Conservation (phyloP, 1,284 basidiomycete genomes). For the Rhodotorula sp. region DNA sequence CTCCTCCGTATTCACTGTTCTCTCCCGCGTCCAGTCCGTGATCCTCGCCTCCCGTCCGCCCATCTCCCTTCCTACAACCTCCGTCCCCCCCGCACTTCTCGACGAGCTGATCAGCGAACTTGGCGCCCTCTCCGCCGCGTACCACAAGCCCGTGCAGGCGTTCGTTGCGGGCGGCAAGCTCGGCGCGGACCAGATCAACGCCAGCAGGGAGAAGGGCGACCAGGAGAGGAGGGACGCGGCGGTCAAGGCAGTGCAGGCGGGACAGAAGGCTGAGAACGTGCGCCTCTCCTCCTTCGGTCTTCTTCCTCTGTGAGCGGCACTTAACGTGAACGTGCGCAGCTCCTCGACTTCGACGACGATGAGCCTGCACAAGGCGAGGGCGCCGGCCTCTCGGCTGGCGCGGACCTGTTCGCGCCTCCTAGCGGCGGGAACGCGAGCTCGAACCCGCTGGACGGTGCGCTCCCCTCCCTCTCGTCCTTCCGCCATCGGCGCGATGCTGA, state of each 20-base stretch:
- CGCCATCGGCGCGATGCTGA: slow-evolving; percentile 47
- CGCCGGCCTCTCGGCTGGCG: slow-evolving; percentile 56
- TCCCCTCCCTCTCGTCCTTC: accelerated
- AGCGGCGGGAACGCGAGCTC: slow-evolving; percentile 46
- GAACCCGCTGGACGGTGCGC: slow-evolving; percentile 72
- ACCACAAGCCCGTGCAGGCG: slow-evolving; percentile 61
- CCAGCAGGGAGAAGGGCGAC: slow-evolving; percentile 12
- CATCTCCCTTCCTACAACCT: slow-evolving; percentile 87
- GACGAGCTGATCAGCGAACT: slow-evolving; percentile 91
- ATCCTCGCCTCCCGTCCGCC: slow-evolving; percentile 89
- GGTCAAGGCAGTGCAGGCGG: slow-evolving; percentile 80
- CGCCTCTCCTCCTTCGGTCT: background rate
- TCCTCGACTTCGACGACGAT: slow-evolving; percentile 87
- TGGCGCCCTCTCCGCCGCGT: slow-evolving; percentile 36
- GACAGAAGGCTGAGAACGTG: slow-evolving; percentile 84
- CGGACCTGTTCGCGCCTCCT: slow-evolving; percentile 36
- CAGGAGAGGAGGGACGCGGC: slow-evolving; percentile 64
- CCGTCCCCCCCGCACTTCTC: slow-evolving; percentile 83
- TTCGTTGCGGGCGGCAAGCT: slow-evolving; percentile 53
- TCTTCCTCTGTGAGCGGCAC: no score
- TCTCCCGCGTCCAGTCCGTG: slow-evolving; percentile 65
- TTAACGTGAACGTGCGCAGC: no score
- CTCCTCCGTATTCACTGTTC: background rate
- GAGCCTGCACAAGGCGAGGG: slow-evolving; percentile 61
- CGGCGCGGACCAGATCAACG: slow-evolving; percentile 72